Conservation (phyloP, 2,329 filamentous ascomycete species). For the Cryphonectria naterciae region DNA sequence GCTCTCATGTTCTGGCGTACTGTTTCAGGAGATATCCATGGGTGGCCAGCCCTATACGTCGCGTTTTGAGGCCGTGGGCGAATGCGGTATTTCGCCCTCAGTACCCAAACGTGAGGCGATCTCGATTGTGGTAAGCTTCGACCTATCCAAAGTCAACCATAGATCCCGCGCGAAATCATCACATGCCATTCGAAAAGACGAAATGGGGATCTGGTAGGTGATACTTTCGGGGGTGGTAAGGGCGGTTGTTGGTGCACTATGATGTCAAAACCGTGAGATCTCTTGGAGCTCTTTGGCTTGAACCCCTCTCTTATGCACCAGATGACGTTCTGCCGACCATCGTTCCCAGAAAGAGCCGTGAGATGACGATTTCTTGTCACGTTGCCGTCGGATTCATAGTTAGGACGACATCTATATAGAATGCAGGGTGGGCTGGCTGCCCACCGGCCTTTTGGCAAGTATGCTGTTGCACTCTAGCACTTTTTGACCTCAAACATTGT, state of each 20-base stretch:
- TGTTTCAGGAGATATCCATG: neutral
- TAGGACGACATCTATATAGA: slow-evolving; percentile 3
- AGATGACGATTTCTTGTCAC: slow-evolving; percentile 19
- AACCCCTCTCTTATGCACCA: slow-evolving; percentile 15
- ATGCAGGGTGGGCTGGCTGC: neutral
- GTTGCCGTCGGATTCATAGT: neutral
- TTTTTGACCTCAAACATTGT: neutral
- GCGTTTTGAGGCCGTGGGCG: neutral
- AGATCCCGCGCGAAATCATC: neutral
- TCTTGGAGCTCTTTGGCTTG: slow-evolving; percentile 19
- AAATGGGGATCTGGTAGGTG: neutral
- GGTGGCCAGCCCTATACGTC: neutral
- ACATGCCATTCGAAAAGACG: neutral
- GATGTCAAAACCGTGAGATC: slow-evolving; percentile 11
- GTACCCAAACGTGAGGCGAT: neutral
- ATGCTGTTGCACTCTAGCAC: neutral
- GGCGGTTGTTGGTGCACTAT: slow-evolving; percentile 6
- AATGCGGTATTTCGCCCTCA: neutral
- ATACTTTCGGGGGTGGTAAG: slow-evolving; percentile 18
- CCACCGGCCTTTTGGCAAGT: neutral
- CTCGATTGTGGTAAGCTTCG: neutral
- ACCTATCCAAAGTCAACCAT: neutral
- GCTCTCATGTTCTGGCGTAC: neutral
- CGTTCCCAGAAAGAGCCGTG: slow-evolving; percentile 13
- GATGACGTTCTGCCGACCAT: slow-evolving; percentile 26